Evolutionary conservation across 2,329 filamentous ascomycete species (phyloP).

Genomic region (Dactylellina drechsleri): DNA sequence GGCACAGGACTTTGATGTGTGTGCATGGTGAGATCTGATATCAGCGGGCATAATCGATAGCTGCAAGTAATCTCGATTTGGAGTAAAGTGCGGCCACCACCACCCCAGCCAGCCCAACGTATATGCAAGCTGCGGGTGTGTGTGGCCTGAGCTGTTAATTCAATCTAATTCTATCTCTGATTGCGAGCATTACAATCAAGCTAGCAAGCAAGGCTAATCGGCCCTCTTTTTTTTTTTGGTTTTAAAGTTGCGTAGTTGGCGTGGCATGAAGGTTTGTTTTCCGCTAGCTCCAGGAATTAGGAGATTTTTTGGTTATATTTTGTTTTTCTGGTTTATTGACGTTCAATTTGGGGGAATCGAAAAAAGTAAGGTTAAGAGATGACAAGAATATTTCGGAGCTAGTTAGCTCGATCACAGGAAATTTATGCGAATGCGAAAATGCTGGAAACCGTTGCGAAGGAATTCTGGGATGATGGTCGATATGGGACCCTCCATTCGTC

Average conservation of each 20-base stretch:
- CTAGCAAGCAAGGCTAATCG: conserved; percentile 24
- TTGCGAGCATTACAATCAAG: background rate
- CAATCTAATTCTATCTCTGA: conserved; percentile 5
- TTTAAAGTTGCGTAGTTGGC: conserved; percentile 39
- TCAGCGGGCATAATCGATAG: conserved; percentile 55
- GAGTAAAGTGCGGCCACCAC: background rate
- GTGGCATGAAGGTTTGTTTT: conserved; percentile 40
- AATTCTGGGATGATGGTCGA: conserved; percentile 37
- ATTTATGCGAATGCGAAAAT: conserved; percentile 29
- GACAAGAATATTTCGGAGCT: conserved; percentile 12
- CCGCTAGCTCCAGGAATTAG: conserved; percentile 14
- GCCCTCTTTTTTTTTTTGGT: background rate
- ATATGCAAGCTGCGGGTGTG: too few species aligned
- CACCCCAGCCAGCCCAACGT: background rate
- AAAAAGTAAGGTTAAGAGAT: conserved; percentile 16
- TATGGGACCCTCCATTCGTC: conserved; percentile 46
- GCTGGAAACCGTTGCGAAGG: conserved; percentile 42
- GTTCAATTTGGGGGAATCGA: background rate
- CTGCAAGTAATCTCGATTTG: conserved; percentile 53
- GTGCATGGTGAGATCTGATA: conserved; percentile 53
- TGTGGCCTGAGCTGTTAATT: too few species aligned
- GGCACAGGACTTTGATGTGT: conserved; percentile 10
- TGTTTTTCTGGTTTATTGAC: background rate
- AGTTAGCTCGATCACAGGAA: conserved; percentile 17
- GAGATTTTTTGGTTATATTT: background rate